Evolutionary conservation across 2,329 filamentous ascomycete species (phyloP).

Genomic region (Xylaria sp.): DNA sequence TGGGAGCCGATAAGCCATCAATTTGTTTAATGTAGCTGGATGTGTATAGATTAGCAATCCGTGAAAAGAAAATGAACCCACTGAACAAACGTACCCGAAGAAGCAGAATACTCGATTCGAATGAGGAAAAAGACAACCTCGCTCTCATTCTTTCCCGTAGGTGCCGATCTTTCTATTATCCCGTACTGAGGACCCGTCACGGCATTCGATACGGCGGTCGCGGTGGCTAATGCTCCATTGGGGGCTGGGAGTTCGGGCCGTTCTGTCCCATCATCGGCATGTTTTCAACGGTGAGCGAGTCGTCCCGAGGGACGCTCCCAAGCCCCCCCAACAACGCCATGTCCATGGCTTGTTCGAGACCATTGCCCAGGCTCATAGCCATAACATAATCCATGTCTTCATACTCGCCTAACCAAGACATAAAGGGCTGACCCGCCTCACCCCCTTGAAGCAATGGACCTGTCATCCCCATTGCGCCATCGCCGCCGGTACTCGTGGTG

Average conservation of each 20-base stretch:
- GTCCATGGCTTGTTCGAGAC: slow-evolving; percentile 41
- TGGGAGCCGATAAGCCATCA: slow-evolving; percentile 2
- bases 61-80: background rate
- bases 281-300: slow-evolving; percentile 23
- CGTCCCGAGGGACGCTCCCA: slow-evolving; percentile 24
- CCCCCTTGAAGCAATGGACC: too few species aligned
- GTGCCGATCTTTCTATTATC: too few species aligned
- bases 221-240: slow-evolving; percentile 13
- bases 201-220: too few species aligned
- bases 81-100: too few species aligned
- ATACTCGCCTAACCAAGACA: slow-evolving; percentile 30
- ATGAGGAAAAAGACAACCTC: too few species aligned
- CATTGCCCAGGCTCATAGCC: slow-evolving; percentile 32
- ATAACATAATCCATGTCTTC: slow-evolving; percentile 33
- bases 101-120: too few species aligned
- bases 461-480: background rate
- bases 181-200: too few species aligned
- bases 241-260: slow-evolving; percentile 19
- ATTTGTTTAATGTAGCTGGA: too few species aligned
- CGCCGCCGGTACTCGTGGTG: background rate
- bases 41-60: background rate
- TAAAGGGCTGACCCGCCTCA: slow-evolving; percentile 11
- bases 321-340: slow-evolving; percentile 38
- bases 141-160: too few species aligned
- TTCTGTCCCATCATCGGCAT: slow-evolving; percentile 29